Evolutionary conservation across 176 grass and related monocot genomes (phyloP).

Genomic region (Alloteropsis semialata): DNA sequence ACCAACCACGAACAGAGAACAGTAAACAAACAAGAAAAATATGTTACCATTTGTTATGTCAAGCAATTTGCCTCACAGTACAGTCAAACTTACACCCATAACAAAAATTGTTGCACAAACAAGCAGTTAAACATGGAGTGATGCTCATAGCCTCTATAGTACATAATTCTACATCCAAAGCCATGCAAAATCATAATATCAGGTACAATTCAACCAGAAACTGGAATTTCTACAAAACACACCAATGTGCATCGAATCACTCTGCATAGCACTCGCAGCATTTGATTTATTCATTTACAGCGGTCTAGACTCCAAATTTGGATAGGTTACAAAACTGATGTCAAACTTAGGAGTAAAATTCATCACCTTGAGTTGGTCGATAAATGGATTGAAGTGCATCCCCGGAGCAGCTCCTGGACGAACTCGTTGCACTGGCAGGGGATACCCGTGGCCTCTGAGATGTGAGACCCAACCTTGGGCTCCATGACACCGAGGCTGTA

Average conservation of each 20-base stretch:
- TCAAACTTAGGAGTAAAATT: slow-evolving; percentile 12
- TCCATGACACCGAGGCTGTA: slow-evolving; percentile 67
- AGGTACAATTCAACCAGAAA: background rate
- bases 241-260: background rate
- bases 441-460: slow-evolving; percentile 65
- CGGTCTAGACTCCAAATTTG: background rate
- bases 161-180: too few species aligned
- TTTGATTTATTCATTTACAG: background rate
- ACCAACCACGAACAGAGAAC: background rate
- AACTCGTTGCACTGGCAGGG: slow-evolving; percentile 79
- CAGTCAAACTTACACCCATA: background rate
- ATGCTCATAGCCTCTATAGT: background rate
- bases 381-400: slow-evolving; percentile 62
- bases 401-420: slow-evolving; percentile 68
- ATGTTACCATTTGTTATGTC: background rate
- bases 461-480: slow-evolving; percentile 78
- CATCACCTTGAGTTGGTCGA: slow-evolving; percentile 70
- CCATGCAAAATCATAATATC: background rate
- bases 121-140: background rate
- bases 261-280: background rate
- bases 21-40: slow-evolving; percentile 2
- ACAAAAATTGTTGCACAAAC: background rate
- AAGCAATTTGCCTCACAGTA: background rate
- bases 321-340: background rate
- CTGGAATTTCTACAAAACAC: background rate